Evolutionary conservation across 768 basidiomycete genomes (phyloP).

Genomic region (Boletus sp.): DNA sequence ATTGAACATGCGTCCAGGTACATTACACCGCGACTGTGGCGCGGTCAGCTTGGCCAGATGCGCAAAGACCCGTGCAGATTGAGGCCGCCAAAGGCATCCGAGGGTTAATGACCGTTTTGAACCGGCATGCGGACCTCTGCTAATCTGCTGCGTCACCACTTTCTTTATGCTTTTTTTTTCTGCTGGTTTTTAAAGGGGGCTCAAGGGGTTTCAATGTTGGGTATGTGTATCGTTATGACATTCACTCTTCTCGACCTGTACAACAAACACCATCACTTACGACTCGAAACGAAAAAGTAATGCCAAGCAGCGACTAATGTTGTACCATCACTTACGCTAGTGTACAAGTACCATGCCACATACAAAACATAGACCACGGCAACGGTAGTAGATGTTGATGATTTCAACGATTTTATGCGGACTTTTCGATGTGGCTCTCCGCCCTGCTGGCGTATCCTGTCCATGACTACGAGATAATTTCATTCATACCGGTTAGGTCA

Average conservation of each 20-base stretch:
- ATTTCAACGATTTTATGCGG: slow-evolving; percentile 13
- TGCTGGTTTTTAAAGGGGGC: slow-evolving; percentile 14
- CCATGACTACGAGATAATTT: slow-evolving; percentile 72
- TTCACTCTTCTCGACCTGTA: slow-evolving; percentile 11
- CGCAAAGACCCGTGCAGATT: slow-evolving; percentile 36
- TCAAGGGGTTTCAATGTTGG: slow-evolving; percentile 17
- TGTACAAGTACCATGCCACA: slow-evolving; percentile 15
- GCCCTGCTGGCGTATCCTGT: slow-evolving; percentile 84
- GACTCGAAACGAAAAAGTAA: slow-evolving; percentile 12
- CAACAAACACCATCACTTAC: slow-evolving; percentile 12
- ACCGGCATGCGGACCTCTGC: slow-evolving; percentile 31
- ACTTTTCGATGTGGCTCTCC: slow-evolving; percentile 71
- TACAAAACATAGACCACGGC: slow-evolving; percentile 7
- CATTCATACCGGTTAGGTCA: slow-evolving; percentile 16
- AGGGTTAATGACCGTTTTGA: slow-evolving; percentile 38
- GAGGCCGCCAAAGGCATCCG: slow-evolving; percentile 35
- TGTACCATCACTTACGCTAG: slow-evolving; percentile 30
- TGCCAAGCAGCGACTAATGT: slow-evolving; percentile 20
- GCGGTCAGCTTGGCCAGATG: slow-evolving; percentile 35
- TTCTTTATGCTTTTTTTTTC: background rate
- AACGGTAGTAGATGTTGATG: slow-evolving; percentile 4
- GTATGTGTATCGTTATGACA: slow-evolving; percentile 23
- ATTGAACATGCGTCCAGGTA: slow-evolving; percentile 27
- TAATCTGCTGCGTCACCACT: slow-evolving; percentile 7
- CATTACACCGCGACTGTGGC: slow-evolving; percentile 37